Evolutionary conservation across 805 yeast species (phyloP), one percentile per base, ranked within the genome.

Genomic region (Metschnikowia similis): DNA sequence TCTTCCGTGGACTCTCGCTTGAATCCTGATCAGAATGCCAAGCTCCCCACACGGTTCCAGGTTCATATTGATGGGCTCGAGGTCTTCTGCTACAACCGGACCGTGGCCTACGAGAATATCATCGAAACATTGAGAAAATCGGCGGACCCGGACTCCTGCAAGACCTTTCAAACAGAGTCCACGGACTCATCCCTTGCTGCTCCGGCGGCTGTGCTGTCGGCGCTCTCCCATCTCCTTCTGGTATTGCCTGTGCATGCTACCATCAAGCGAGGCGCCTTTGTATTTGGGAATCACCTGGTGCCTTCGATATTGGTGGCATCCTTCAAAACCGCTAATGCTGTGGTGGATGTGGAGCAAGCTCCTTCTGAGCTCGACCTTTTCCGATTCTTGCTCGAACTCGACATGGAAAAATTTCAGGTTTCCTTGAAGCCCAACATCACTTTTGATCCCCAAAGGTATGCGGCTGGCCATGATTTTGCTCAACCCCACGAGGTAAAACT

Each of bases 221-320:
- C 46, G 7, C 21, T 54, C 28, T 29, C 27, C 8, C 56, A 62
- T 28, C 44, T 68, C 21, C 60, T 71, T 26, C 61, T 56, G 21
- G 48, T 76, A 10, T 67, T 89, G 9, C 99, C 99, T 0, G 56
- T 92, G 2, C 78, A 80, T 11, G 44, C 89, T 2, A 66, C 70
- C 7, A 71, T 88, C 10, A 77, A 72, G 41, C 84, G 80, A 49
- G 89, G 92, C 1, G 85, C 96, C 0, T 44, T 89, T 28, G 85
- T 89, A 1, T 60, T 89, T 17, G 99, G 99, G 8, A 92, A 91
- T 65, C 74, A 77, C 51, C 76, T 81, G 13, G 89, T 97, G 0
- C 84, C 94, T 1, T 81, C 91, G 0, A 67, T 94, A 9, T 54
- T 87, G 40, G 82, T 89, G 3, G 71, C 78, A 4, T 83, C 89